Evolutionary conservation across 1,139 yeast genomes (phyloP), one percentile per base, ranked within the genome.

Genomic region (Kurtzmaniella quercitrusa): DNA sequence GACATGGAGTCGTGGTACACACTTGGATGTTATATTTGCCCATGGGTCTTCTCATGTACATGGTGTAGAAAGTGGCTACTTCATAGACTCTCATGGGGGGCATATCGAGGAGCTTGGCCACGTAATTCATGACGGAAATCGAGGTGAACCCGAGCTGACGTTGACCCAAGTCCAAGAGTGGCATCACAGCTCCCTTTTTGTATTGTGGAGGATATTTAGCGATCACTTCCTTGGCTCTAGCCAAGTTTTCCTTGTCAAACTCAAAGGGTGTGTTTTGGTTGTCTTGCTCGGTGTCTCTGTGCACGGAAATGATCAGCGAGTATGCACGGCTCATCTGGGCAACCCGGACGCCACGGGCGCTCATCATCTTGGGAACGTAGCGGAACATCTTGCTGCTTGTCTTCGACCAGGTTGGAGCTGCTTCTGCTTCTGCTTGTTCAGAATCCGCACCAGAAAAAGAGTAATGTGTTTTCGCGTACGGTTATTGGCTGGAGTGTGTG

Each of bases 51-150:
- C 95, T 81, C 69, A 86, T 86, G 72, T 83, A 88, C 96, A 88
- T 88, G 57, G 96, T 87, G 70, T 88, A 88, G 70, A 88, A 88
- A 41, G 95, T 85, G 37, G 96, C 96, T 48, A 88, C 96, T 65
- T 88, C 96, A 65, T 88, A 88, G 27, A 88, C 96, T 70, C 96
- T 81, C 96, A 88, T 88, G 51, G 95, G 95, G 27, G 96, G 96
- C 84, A 88, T 85, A 58, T 87, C 93, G 58, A 87, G 76, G 59
- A 85, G 60, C 66, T 84, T 81, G 48, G 95, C 96, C 38, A 88
- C 95, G 62, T 91, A 90, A 70, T 91, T 89, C 93, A 93, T 87
- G 50, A 90, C 96, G 23, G 91, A 77, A 53, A 89, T 86, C 41
- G 95, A 85, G 41, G 95, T 85, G 72, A 84, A 88, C 0, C 96